A percentile compares a stretch with the other conserved stretches of the same genome.
Conservation (phyloP, 1,284 basidiomycete genomes). For the Paramarasmius palmivorus region DNA sequence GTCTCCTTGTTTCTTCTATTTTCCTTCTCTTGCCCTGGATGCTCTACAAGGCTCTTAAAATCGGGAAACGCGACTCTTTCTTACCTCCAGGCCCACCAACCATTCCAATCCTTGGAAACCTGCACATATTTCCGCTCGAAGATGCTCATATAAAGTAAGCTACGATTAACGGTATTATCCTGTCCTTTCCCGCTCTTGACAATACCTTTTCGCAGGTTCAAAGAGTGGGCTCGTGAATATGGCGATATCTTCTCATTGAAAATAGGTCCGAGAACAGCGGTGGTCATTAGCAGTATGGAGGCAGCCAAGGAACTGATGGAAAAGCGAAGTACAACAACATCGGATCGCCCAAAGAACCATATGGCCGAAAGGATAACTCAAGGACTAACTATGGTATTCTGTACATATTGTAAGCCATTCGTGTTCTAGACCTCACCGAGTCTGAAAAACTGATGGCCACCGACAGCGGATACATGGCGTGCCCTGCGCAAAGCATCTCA, state of each 20-base stretch:
- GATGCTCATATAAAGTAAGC: slow-evolving; percentile 19
- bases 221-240: slow-evolving; percentile 1
- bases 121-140: slow-evolving; percentile 26
- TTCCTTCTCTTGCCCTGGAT: background rate
- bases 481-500: slow-evolving; percentile 28
- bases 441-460: too few relatives aligned
- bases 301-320: slow-evolving; percentile 26
- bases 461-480: slow-evolving; percentile 27
- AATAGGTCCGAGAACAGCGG: slow-evolving; percentile 12
- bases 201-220: too few relatives aligned
- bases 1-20: too few relatives aligned
- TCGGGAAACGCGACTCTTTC: slow-evolving; percentile 18
- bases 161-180: too few relatives aligned
- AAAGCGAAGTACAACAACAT: slow-evolving; percentile 22
- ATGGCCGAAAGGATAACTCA: slow-evolving; percentile 22
- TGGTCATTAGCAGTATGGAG: slow-evolving; percentile 23
- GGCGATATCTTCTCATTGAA: slow-evolving; percentile 8
- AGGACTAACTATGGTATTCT: slow-evolving; percentile 24
- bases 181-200: too few relatives aligned
- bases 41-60: slow-evolving; percentile 1
- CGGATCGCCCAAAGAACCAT: slow-evolving; percentile 24
- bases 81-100: slow-evolving; percentile 35
- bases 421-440: too few relatives aligned
- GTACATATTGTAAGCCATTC: background rate
- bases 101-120: slow-evolving; percentile 29